These are phyloP conservation scores for Colletotrichum tropicicola DNA, from an alignment of 2,329 filamentous ascomycete genomes.

Conservation along the genomic window DNA sequence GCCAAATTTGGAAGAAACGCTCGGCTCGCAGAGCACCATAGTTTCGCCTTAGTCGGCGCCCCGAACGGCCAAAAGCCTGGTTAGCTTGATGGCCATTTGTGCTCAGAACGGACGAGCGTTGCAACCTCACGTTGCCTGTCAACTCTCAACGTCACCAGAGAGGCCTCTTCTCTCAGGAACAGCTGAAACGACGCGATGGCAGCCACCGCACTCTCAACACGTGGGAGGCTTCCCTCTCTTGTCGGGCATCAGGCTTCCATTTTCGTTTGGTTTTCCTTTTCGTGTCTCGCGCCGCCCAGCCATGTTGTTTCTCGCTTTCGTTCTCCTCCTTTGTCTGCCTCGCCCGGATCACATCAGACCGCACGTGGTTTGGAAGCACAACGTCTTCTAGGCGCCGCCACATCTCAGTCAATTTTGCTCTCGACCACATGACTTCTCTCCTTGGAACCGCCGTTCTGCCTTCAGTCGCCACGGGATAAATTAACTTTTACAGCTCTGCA, in stretches of 20 bases:
- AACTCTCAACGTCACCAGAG: not conserved
- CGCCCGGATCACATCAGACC: not conserved
- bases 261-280: not conserved
- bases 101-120: constrained; percentile 20
- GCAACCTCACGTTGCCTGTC: not conserved
- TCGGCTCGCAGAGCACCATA: constrained; percentile 3
- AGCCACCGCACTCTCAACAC: not conserved
- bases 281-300: not conserved
- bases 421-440: not conserved
- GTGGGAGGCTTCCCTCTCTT: not conserved
- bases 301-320: too few relatives aligned
- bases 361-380: not conserved
- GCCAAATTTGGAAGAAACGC: constrained; percentile 14
- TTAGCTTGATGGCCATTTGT: not conserved
- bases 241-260: not conserved
- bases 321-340: not conserved
- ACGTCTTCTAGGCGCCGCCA: not conserved
- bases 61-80: not conserved
- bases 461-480: not conserved
- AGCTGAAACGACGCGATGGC: constrained; percentile 20
- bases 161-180: not conserved
- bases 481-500: not conserved
- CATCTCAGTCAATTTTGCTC: not conserved
- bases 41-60: constrained; percentile 12
- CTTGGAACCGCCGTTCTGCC: not conserved